These are phyloP conservation scores for Talaromyces thailandensis DNA, from an alignment of 495 filamentous ascomycete species.

Conservation along the genomic window DNA sequence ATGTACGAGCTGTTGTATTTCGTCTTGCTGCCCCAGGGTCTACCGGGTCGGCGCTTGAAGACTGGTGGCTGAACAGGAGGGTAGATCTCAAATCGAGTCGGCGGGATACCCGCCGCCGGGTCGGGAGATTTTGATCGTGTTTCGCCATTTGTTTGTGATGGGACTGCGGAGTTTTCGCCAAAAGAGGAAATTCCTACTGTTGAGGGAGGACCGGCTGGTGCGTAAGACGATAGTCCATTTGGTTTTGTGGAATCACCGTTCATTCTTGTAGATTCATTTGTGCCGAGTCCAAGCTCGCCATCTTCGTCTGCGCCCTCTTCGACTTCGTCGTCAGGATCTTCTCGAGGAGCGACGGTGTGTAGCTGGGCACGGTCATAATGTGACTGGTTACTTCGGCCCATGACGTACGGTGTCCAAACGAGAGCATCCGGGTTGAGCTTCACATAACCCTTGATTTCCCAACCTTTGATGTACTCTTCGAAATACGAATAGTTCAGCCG, in stretches of 20 bases:
- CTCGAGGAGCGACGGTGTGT: conserved; percentile 79
- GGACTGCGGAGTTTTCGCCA: neutral
- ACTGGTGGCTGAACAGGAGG: conserved; percentile 59
- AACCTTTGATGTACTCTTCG: conserved; percentile 71
- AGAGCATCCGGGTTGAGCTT: conserved; percentile 73
- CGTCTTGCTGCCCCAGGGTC: conserved; percentile 26
- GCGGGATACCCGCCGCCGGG: conserved; percentile 50
- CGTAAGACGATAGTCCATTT: conserved; percentile 8
- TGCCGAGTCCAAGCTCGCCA: conserved; percentile 13
- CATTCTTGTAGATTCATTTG: conserved; percentile 14
- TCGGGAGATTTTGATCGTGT: conserved; percentile 10
- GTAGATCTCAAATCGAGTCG: conserved; percentile 75
- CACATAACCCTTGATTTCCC: conserved; percentile 80
- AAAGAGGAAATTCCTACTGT: conserved; percentile 15
- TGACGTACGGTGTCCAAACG: conserved; percentile 96
- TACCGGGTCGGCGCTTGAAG: conserved; percentile 34
- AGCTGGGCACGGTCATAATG: conserved; percentile 79
- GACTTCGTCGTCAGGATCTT: conserved; percentile 49
- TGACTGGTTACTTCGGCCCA: conserved; percentile 77
- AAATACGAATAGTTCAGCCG: conserved; percentile 77
- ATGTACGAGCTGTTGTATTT: conserved; percentile 4
- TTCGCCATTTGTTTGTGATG: conserved; percentile 15
- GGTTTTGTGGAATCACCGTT: conserved; percentile 16
- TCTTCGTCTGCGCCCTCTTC: conserved; percentile 22
- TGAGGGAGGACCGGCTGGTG: conserved; percentile 32